Evolutionary conservation across 2,329 filamentous ascomycete species (phyloP).

Genomic region (Colletotrichum brevisporum): DNA sequence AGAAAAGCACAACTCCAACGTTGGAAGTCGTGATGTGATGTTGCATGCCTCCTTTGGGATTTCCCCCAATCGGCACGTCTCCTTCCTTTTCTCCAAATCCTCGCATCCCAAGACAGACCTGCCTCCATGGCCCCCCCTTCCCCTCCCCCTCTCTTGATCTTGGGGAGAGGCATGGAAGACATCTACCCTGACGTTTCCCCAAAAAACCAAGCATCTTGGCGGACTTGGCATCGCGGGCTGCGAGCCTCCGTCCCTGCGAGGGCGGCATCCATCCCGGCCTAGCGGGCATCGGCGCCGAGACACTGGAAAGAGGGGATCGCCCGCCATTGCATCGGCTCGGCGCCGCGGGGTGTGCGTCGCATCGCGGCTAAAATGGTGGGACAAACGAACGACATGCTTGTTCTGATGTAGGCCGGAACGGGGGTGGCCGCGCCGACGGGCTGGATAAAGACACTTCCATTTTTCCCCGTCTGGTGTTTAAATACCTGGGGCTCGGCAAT

Average conservation of each 20-base stretch:
- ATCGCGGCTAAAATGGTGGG: conserved; percentile 21
- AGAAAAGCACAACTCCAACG: neutral
- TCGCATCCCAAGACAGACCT: neutral
- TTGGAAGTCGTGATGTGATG: too few relatives aligned
- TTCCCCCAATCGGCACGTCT: neutral
- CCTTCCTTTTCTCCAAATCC: neutral
- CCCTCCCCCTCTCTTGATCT: neutral
- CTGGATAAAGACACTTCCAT: neutral
- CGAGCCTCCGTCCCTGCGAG: conserved; percentile 18
- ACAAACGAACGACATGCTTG: neutral
- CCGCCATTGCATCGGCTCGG: neutral
- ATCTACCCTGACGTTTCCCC: conserved; percentile 5
- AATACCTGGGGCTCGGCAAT: neutral
- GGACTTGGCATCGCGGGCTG: conserved; percentile 32
- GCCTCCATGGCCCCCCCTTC: neutral
- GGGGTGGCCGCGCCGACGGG: conserved; percentile 15
- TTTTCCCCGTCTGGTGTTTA: neutral
- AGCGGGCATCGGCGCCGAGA: conserved; percentile 10
- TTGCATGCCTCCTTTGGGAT: neutral
- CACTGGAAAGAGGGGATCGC: neutral
- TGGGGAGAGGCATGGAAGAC: neutral
- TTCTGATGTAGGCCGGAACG: conserved; percentile 18
- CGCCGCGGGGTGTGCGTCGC: neutral
- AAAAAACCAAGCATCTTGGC: conserved; percentile 38
- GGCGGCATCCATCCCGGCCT: conserved; percentile 5